Percentiles rank a stretch among this genome's conserved stretches.
Evolutionary conservation across 169 alveolate species (phyloP).

Genomic region (Cryptosporidium viatorum): DNA sequence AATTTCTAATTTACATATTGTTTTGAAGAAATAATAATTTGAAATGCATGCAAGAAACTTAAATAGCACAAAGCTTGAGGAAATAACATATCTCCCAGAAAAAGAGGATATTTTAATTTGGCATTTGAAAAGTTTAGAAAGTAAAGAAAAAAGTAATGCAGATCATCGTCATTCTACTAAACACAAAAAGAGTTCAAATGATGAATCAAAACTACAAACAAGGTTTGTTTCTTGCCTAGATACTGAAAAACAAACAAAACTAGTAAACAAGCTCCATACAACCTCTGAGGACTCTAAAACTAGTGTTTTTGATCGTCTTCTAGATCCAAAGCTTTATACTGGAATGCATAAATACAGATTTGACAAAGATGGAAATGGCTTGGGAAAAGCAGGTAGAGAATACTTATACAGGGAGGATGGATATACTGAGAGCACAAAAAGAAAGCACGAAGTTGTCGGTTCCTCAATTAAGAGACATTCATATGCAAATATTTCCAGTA

Average conservation of each 20-base stretch:
- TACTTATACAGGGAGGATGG: conserved; percentile 82
- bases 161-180: not conserved
- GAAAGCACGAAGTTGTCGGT: conserved; percentile 85
- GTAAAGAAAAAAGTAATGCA: not conserved
- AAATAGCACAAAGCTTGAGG: conserved; percentile 38
- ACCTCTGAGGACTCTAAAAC: conserved; percentile 33
- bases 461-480: conserved; percentile 78
- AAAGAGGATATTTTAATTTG: conserved; percentile 59
- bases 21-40: not conserved
- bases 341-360: conserved; percentile 87
- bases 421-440: conserved; percentile 81
- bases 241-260: not conserved
- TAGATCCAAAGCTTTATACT: conserved; percentile 54
- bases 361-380: conserved; percentile 87
- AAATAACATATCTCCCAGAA: conserved; percentile 55
- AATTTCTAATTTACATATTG: not conserved
- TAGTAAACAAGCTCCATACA: conserved; percentile 11
- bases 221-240: not conserved
- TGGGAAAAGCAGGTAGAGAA: conserved; percentile 88
- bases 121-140: conserved; percentile 28
- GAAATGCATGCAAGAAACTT: conserved; percentile 19
- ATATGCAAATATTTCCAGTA: conserved; percentile 59
- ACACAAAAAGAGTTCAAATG: not conserved
- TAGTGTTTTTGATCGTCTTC: conserved; percentile 46
- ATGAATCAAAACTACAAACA: not conserved